phyloP scores from a whole-genome alignment of 108 stramenopile genomes.

The Nitzschia inconspicua region DNA sequence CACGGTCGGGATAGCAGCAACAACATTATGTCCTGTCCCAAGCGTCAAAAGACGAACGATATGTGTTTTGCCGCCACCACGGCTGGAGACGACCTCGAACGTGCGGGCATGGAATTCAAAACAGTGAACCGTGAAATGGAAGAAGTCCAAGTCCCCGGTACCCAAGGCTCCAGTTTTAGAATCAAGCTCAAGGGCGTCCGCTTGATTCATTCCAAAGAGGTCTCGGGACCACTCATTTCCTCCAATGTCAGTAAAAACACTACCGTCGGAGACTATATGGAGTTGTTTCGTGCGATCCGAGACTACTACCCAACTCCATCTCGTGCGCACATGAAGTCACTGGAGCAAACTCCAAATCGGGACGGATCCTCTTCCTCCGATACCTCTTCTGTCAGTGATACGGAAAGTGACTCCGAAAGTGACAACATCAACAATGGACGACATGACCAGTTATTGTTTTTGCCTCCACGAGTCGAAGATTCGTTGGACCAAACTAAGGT shows the following conservation, averaged over 20 bases:
- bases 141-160: too few species aligned
- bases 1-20: slow-evolving; percentile 3
- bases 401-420: slow-evolving; percentile 23
- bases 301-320: slow-evolving; percentile 1
- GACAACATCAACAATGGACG: slow-evolving; percentile 4
- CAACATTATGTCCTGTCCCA: slow-evolving; percentile 9
- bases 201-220: slow-evolving; percentile 1
- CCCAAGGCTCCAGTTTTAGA: background rate
- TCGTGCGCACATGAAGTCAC: too few species aligned
- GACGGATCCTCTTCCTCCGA: background rate
- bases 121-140: too few species aligned
- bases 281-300: background rate
- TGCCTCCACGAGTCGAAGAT: slow-evolving; percentile 19
- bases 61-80: slow-evolving; percentile 20
- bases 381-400: slow-evolving; percentile 27
- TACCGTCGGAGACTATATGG: slow-evolving; percentile 2
- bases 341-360: background rate
- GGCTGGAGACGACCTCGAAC: slow-evolving; percentile 15
- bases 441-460: background rate
- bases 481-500: background rate
- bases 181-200: slow-evolving; percentile 7
- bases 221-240: background rate
- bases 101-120: slow-evolving; percentile 22
- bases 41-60: slow-evolving; percentile 27
- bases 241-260: background rate